Evolutionary conservation across 2,329 filamentous ascomycete genomes (phyloP), one percentile per base, ranked within the genome.

Genomic region (Diatrype stigma): DNA sequence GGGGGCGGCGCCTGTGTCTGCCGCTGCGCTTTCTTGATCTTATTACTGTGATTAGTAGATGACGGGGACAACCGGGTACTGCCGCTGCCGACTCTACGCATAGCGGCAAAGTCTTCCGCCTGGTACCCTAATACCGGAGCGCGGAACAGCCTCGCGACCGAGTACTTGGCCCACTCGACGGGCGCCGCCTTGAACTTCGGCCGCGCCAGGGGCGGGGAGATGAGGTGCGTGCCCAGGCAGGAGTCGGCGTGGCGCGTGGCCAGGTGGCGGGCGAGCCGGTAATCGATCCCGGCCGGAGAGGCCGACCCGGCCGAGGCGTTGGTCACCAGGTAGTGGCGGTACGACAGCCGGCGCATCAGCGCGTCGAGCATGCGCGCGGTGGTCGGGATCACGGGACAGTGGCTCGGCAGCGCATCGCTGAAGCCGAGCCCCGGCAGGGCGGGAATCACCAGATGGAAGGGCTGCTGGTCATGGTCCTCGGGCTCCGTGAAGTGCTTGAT

Each of bases 401-500:
- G 75, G 49, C 73, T 72, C 1, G 73, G 70, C 37, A 85, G 72
- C 2, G 82, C 72, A 63, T 87, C 84, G 63, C 84, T 86, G 61
- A 88, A 89, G 16, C 83, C 85, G 44, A 86, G 71, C 0, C 84
- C 85, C 0, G 85, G 84, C 19, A 88, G 74, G 42, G 81, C 82
- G 1, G 85, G 85, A 19, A 81, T 79, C 19, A 89, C 76, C n/a
- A 88, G 63, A 60, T 88, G 81, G 59, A 88, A 89, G 1, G 82
- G 74, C 52, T 80, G 78, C 17, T 67, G 60, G 40, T 61, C 58
- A 49, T 68, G 64, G 66, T 75, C 71, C 10, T 77, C 68, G 2
- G 82, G 81, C 21, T 81, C 70, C 3, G 77, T 78, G 42, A 87
- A 70, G 4, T 72, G 70, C 28, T 76, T 69, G 48, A 85, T 70